phyloP scores from a whole-genome alignment of 768 basidiomycete genomes.

The Boletellus ananas region DNA sequence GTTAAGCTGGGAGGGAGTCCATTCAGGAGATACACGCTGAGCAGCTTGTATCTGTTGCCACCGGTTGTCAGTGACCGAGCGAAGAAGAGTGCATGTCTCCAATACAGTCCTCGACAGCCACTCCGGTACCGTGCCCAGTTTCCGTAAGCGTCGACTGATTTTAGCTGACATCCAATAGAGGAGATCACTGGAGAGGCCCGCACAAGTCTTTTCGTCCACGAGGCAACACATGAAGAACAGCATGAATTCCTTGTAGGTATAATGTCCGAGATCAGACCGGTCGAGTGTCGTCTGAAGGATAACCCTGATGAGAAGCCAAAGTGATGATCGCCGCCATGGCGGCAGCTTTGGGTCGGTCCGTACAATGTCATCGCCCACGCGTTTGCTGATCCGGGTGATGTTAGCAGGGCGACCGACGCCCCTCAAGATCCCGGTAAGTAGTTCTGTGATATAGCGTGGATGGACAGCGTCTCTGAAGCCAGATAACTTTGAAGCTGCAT shows the following conservation, averaged over 20 bases:
- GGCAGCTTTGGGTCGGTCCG: neutral
- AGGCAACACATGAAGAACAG: constrained; percentile 35
- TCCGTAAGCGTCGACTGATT: neutral
- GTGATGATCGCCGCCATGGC: constrained; percentile 32
- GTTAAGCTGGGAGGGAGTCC: neutral
- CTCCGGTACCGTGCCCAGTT: no score
- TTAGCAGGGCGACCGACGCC: constrained; percentile 24
- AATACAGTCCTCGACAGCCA: no score
- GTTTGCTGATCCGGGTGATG: constrained; percentile 5
- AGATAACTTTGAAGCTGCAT: no score
- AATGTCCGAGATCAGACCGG: neutral
- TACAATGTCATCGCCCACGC: constrained; percentile 4
- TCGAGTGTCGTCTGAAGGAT: constrained; percentile 30
- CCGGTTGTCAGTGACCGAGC: no score
- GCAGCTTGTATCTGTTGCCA: no score
- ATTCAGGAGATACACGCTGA: no score
- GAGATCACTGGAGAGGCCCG: constrained; percentile 8
- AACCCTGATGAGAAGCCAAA: constrained; percentile 36
- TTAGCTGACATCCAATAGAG: neutral
- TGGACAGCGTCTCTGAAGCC: constrained; percentile 7
- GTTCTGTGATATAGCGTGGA: constrained; percentile 44
- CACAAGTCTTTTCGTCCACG: constrained; percentile 17
- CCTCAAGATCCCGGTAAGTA: constrained; percentile 43
- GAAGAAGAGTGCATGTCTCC: no score
- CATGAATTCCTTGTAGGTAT: constrained; percentile 47